Conservation (phyloP, 225 moss, liverwort and hornwort species). For the Lunularia cruciata region DNA sequence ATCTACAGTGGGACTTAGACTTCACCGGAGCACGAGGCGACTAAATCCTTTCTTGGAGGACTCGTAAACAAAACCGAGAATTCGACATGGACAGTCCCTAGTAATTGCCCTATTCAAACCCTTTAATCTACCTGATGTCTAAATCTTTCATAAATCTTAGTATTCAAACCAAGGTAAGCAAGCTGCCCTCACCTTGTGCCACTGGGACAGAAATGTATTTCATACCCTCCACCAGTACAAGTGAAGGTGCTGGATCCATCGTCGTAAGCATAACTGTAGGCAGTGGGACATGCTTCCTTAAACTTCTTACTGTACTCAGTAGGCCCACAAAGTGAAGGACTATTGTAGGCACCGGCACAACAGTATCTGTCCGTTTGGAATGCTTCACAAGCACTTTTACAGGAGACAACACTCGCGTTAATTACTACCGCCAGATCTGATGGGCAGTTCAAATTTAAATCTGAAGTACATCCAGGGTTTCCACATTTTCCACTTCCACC, state of each 20-base stretch:
- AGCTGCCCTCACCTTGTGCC: slow-evolving; percentile 43
- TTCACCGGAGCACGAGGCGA: too few species aligned
- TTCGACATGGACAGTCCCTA: too few species aligned
- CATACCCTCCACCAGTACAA: slow-evolving; percentile 49
- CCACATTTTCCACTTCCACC: slow-evolving; percentile 34
- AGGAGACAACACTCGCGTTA: slow-evolving; percentile 53
- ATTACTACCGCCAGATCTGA: slow-evolving; percentile 28
- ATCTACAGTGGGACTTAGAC: too few species aligned
- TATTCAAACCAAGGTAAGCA: too few species aligned
- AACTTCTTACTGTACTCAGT: slow-evolving; percentile 60
- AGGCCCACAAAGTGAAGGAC: slow-evolving; percentile 55
- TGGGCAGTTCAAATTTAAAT: slow-evolving; percentile 45
- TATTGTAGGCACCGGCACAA: slow-evolving; percentile 63
- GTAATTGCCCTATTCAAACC: too few species aligned
- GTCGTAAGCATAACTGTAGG: slow-evolving; percentile 91
- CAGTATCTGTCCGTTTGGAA: slow-evolving; percentile 59
- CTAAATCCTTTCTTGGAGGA: too few species aligned
- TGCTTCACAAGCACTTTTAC: slow-evolving; percentile 78
- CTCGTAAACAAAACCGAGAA: too few species aligned
- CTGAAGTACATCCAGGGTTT: slow-evolving; percentile 42
- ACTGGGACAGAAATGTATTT: slow-evolving; percentile 69
- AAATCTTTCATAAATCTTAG: too few species aligned
- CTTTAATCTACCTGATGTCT: too few species aligned
- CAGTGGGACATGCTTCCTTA: slow-evolving; percentile 85
- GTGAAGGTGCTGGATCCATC: slow-evolving; percentile 77